Percentiles rank a stretch among this genome's conserved stretches.
Evolutionary conservation across 1,284 basidiomycete genomes (phyloP).

Genomic region (Leccinum fuscescens): DNA sequence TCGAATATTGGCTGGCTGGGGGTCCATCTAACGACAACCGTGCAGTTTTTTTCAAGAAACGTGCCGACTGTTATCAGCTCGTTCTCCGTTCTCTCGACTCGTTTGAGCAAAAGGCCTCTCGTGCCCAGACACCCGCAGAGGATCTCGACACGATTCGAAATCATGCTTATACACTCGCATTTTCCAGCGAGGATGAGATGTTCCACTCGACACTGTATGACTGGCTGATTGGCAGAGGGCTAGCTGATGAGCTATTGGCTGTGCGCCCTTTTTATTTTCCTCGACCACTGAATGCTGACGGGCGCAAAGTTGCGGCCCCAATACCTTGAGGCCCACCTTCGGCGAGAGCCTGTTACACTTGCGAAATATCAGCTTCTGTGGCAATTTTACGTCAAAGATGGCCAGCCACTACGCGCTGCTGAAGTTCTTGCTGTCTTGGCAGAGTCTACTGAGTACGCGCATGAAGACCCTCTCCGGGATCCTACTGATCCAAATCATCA

Average conservation of each 20-base stretch:
- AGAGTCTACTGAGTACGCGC: slow-evolving; percentile 75
- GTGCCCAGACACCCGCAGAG: slow-evolving; percentile 35
- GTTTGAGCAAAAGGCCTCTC: slow-evolving; percentile 66
- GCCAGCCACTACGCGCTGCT: slow-evolving; percentile 82
- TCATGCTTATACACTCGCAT: slow-evolving; percentile 80
- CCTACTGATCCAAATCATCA: not conserved
- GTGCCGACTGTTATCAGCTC: slow-evolving; percentile 79
- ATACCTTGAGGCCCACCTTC: slow-evolving; percentile 86
- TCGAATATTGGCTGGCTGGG: slow-evolving; percentile 76
- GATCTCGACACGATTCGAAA: slow-evolving; percentile 66
- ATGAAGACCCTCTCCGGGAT: not conserved
- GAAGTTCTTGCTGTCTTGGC: slow-evolving; percentile 86
- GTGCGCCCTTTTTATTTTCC: slow-evolving; percentile 42
- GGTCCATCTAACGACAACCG: slow-evolving; percentile 63
- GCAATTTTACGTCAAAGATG: slow-evolving; percentile 95
- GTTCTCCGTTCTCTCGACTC: slow-evolving; percentile 78
- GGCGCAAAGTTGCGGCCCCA: slow-evolving; percentile 72
- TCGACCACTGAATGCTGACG: slow-evolving; percentile 9
- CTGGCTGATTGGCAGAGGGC: slow-evolving; percentile 80
- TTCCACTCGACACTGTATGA: slow-evolving; percentile 96
- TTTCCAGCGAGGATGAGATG: slow-evolving; percentile 84
- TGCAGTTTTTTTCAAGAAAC: slow-evolving; percentile 54
- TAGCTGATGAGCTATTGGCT: slow-evolving; percentile 89
- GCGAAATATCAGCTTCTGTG: slow-evolving; percentile 90
- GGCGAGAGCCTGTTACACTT: slow-evolving; percentile 75